Conservation (phyloP, 208 protist genomes). For the Trypanosoma theileri region DNA sequence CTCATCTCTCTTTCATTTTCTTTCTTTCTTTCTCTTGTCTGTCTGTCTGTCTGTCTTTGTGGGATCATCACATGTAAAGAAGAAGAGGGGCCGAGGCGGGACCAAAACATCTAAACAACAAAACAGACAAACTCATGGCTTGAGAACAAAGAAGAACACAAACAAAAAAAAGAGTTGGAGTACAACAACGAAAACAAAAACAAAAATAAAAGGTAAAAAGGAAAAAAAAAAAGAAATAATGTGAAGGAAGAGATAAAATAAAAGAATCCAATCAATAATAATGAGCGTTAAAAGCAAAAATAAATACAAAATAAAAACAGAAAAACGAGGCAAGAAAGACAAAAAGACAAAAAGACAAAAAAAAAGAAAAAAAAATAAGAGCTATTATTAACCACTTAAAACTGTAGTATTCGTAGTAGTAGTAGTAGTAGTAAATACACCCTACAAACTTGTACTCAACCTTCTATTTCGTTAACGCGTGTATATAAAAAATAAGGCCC, state of each 20-base stretch:
- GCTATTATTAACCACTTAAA: slow-evolving; percentile 2
- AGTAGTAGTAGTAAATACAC: not conserved
- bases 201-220: not conserved
- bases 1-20: too few species aligned
- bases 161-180: too few species aligned
- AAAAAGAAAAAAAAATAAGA: slow-evolving; percentile 18
- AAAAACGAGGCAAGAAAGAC: not conserved
- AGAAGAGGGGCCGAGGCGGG: too few species aligned
- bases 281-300: slow-evolving; percentile 4
- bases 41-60: too few species aligned
- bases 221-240: not conserved
- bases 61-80: too few species aligned
- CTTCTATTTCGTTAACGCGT: not conserved
- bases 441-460: slow-evolving; percentile 1
- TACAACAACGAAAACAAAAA: too few species aligned
- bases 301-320: not conserved
- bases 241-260: not conserved
- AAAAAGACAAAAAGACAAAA: not conserved
- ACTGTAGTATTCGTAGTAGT: too few species aligned
- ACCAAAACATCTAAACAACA: too few species aligned
- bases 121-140: too few species aligned
- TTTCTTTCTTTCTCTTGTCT: too few species aligned
- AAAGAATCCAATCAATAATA: slow-evolving; percentile 1
- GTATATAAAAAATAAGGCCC: slow-evolving; percentile 11
- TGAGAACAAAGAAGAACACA: too few species aligned